Evolutionary conservation across 441 rosid genomes (phyloP), one percentile per base, ranked within the genome.

Genomic region (Capsella rubella): DNA sequence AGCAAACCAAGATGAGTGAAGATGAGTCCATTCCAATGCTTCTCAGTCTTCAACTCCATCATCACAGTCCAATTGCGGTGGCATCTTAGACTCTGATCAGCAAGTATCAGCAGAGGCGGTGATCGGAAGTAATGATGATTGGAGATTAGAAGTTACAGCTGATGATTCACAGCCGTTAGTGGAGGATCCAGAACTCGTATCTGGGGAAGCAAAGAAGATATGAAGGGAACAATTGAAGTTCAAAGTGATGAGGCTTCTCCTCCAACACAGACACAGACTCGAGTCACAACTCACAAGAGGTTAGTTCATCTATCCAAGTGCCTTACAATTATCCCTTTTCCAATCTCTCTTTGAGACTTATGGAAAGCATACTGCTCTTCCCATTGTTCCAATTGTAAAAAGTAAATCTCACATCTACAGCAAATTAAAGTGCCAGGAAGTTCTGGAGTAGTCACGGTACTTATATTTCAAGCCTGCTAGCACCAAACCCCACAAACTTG

Each of bases 201-300:
- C 47, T 79, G 25, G 25, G 86, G 78, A 55, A 84, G 64, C 64
- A 82, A 84, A 67, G 82, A 75, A 70, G 85, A 72, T 59, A 69
- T 60, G 72, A 83, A 80, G 82, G 78, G 69, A 39, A 77, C 75
- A 72, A 64, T 57, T 68, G 89, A 76, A 71, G 90, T 81, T 82
- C 92, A 76, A 80, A 79, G 69, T 80, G 73, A 65, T 78, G 87
- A 80, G 67, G 83, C 72, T 72, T 72, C 78, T 82, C 79, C 54
- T 74, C 82, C 66, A 78, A 72, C 81, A 67, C 84, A 66, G 50
- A 18, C 74, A n/a, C 62, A 74, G 31, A 73, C 74, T 70, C 84
- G 86, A 58, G 78, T 80, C 15, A 77, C 87, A 53, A 83, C 88
- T 80, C 15, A 77, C 87, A 53, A 83, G 89, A 80, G 95, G 99